Conservation (phyloP, 495 filamentous ascomycete genomes). For the Penicillium atrosanguineum region DNA sequence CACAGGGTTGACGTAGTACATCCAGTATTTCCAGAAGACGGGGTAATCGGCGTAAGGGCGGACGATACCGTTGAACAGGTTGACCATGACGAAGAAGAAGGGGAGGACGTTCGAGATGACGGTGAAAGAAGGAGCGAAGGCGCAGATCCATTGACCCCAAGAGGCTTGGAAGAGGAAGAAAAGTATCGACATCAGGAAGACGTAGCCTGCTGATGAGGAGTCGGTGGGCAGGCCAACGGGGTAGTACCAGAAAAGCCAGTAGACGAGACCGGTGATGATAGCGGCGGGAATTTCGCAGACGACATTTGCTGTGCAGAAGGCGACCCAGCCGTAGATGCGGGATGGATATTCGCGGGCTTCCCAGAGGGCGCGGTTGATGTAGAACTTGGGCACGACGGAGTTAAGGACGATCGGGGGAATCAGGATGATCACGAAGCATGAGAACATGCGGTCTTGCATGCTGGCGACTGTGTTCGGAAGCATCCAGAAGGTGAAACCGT, state of each 20-base stretch:
- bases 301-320: slow-evolving; percentile 74
- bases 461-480: slow-evolving; percentile 64
- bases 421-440: slow-evolving; percentile 68
- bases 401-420: slow-evolving; percentile 74
- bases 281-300: slow-evolving; percentile 74
- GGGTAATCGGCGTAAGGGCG: slow-evolving; percentile 67
- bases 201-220: slow-evolving; percentile 67
- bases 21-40: slow-evolving; percentile 78
- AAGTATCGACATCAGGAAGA: slow-evolving; percentile 78
- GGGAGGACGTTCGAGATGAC: slow-evolving; percentile 67
- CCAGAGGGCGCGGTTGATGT: slow-evolving; percentile 71
- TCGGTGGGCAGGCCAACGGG: slow-evolving; percentile 68
- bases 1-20: slow-evolving; percentile 69
- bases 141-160: slow-evolving; percentile 84
- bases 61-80: slow-evolving; percentile 74
- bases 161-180: slow-evolving; percentile 76
- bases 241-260: slow-evolving; percentile 79
- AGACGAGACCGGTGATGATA: slow-evolving; percentile 61
- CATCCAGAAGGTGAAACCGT: slow-evolving; percentile 85
- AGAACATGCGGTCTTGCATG: slow-evolving; percentile 82
- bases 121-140: slow-evolving; percentile 76
- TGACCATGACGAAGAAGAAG: slow-evolving; percentile 74
- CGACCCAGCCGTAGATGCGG: slow-evolving; percentile 79
- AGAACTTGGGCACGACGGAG: slow-evolving; percentile 81
- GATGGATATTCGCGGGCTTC: slow-evolving; percentile 72